A percentile compares a stretch with the other conserved stretches of the same genome.
Conservation (phyloP, 139 green algal species). For the Micractinium conductrix region DNA sequence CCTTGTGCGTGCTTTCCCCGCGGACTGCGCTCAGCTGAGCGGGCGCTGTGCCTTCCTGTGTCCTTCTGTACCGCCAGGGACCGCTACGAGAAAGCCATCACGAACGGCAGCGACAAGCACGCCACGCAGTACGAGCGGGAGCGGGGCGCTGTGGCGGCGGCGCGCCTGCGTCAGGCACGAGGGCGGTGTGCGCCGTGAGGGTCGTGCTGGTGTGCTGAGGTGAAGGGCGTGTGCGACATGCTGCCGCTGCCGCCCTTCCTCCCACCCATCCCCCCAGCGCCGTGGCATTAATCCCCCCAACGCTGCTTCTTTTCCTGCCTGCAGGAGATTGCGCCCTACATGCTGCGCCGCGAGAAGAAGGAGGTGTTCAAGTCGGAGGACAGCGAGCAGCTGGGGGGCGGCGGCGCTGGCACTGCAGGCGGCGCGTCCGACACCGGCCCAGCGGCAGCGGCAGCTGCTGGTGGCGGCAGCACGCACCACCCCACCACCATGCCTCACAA, state of each 20-base stretch:
- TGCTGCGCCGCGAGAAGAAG: slow-evolving; percentile 92
- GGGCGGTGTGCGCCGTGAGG: too few relatives aligned
- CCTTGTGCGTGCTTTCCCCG: too few relatives aligned
- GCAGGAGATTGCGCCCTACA: slow-evolving; percentile 73
- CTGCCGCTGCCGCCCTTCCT: not conserved
- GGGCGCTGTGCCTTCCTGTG: too few relatives aligned
- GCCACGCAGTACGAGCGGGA: slow-evolving; percentile 65
- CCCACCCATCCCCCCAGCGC: not conserved
- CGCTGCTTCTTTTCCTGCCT: not conserved
- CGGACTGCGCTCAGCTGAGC: too few relatives aligned
- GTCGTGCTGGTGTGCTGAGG: not conserved
- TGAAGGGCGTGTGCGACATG: not conserved
- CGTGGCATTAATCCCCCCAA: not conserved
- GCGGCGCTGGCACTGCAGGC: not conserved
- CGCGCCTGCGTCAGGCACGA: slow-evolving; percentile 60
- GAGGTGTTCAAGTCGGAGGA: slow-evolving; percentile 64
- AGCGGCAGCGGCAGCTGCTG: not conserved
- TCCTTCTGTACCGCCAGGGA: not conserved
- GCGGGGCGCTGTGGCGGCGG: slow-evolving; percentile 60
- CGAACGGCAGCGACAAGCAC: slow-evolving; percentile 60
- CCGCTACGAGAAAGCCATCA: slow-evolving; percentile 64
- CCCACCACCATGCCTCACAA: slow-evolving; percentile 19
- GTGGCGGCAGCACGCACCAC: not conserved
- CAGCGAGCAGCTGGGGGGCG: not conserved
- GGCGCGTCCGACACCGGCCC: not conserved